A percentile compares a stretch with the other conserved stretches of the same genome.
Conservation (phyloP, 805 yeast species). For the Torulaspora maleeae region DNA sequence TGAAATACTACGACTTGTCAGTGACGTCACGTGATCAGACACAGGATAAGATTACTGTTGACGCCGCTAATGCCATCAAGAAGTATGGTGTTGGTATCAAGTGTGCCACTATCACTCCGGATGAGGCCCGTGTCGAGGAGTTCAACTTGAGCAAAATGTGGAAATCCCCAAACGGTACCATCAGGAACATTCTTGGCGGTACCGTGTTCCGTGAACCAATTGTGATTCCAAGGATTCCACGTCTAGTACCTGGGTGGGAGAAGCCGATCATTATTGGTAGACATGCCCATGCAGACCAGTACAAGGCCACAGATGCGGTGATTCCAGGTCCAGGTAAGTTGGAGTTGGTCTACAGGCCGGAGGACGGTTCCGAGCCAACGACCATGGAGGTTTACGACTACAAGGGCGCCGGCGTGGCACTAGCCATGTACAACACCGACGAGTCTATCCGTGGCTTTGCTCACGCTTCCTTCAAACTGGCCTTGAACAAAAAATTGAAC, state of each 20-base stretch:
- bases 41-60: slow-evolving; percentile 67
- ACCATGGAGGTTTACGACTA: slow-evolving; percentile 51
- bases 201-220: slow-evolving; percentile 84
- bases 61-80: slow-evolving; percentile 71
- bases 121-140: slow-evolving; percentile 73
- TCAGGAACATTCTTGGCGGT: slow-evolving; percentile 75
- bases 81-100: slow-evolving; percentile 76
- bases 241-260: slow-evolving; percentile 76
- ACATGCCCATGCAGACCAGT: slow-evolving; percentile 83
- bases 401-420: slow-evolving; percentile 59
- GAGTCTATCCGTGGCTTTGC: slow-evolving; percentile 75
- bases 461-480: slow-evolving; percentile 72
- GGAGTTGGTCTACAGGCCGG: slow-evolving; percentile 62
- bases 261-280: slow-evolving; percentile 80
- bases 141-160: slow-evolving; percentile 74
- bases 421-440: slow-evolving; percentile 81
- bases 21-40: slow-evolving; percentile 65
- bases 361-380: slow-evolving; percentile 47
- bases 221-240: slow-evolving; percentile 70
- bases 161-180: slow-evolving; percentile 82
- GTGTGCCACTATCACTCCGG: slow-evolving; percentile 85
- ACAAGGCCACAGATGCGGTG: slow-evolving; percentile 71
- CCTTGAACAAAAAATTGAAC: slow-evolving; percentile 57
- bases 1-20: slow-evolving; percentile 72
- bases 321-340: slow-evolving; percentile 58